Conservation (phyloP, 2,329 filamentous ascomycete species). For the Exophiala aquamarina region DNA sequence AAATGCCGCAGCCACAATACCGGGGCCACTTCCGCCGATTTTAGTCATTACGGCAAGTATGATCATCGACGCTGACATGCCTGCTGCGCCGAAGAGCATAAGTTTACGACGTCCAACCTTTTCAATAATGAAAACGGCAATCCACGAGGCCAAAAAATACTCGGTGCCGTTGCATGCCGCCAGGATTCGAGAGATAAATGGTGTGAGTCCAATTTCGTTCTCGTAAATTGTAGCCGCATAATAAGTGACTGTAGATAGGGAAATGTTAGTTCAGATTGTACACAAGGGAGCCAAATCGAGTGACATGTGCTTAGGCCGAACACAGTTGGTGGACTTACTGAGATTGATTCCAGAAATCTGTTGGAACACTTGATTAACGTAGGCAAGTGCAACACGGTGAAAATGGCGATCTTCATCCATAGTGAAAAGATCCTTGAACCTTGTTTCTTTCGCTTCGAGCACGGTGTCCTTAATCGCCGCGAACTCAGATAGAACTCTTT, state of each 20-base stretch:
- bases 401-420: constrained; percentile 58
- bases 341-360: constrained; percentile 41
- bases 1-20: constrained; percentile 51
- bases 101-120: constrained; percentile 20
- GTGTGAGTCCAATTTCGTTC: constrained; percentile 17
- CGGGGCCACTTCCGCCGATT: constrained; percentile 36
- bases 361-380: constrained; percentile 59
- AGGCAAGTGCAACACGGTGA: constrained; percentile 56
- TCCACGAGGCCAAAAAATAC: constrained; percentile 27
- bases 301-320: too few species aligned
- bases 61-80: constrained; percentile 19
- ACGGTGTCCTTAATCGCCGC: constrained; percentile 55
- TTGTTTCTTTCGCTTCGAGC: constrained; percentile 49
- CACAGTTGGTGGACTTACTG: not conserved
- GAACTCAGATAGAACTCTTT: constrained; percentile 48
- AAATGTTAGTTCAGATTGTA: too few species aligned
- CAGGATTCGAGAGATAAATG: constrained; percentile 18
- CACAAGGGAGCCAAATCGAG: too few species aligned
- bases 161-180: constrained; percentile 19
- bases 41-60: constrained; percentile 29
- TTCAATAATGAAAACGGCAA: constrained; percentile 21
- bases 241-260: not conserved
- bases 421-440: constrained; percentile 59
- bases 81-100: constrained; percentile 17
- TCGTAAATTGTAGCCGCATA: constrained; percentile 21